phyloP scores from a whole-genome alignment of 1,139 yeast genomes.

The Pichia sp. region DNA sequence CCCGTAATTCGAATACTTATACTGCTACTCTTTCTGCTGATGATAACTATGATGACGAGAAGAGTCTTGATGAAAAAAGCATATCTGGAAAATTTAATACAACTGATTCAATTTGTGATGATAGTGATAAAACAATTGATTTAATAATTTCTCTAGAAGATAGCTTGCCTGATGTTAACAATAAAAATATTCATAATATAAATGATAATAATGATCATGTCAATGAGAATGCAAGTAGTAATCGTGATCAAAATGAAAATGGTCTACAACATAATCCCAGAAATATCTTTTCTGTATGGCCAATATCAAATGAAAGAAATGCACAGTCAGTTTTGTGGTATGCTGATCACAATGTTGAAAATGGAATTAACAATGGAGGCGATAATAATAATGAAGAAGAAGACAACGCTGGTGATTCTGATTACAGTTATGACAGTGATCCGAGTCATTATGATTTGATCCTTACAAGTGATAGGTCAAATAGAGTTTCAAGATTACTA shows the following conservation, averaged over 20 bases:
- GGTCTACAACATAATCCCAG: neutral
- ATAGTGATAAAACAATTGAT: too few relatives aligned
- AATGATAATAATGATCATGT: neutral
- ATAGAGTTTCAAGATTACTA: slow-evolving; percentile 24
- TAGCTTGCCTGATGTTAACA: too few relatives aligned
- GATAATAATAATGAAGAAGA: slow-evolving; percentile 12
- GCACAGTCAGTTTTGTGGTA: neutral
- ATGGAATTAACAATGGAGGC: slow-evolving; percentile 1
- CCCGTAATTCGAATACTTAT: too few relatives aligned
- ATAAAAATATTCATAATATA: too few relatives aligned
- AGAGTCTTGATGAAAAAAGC: too few relatives aligned
- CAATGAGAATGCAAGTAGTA: too few relatives aligned
- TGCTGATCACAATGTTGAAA: neutral
- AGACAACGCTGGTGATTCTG: slow-evolving; percentile 20
- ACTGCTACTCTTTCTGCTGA: too few relatives aligned
- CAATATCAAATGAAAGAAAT: slow-evolving; percentile 10
- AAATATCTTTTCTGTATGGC: slow-evolving; percentile 3
- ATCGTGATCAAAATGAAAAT: neutral
- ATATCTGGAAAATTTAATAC: too few relatives aligned
- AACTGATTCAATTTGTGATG: too few relatives aligned
- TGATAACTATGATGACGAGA: too few relatives aligned
- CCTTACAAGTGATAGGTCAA: slow-evolving; percentile 25
- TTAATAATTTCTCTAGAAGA: too few relatives aligned
- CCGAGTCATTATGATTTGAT: slow-evolving; percentile 20
- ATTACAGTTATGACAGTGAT: neutral